Conservation (phyloP, 75 land plant species). For the Pinus tabuliformis region DNA sequence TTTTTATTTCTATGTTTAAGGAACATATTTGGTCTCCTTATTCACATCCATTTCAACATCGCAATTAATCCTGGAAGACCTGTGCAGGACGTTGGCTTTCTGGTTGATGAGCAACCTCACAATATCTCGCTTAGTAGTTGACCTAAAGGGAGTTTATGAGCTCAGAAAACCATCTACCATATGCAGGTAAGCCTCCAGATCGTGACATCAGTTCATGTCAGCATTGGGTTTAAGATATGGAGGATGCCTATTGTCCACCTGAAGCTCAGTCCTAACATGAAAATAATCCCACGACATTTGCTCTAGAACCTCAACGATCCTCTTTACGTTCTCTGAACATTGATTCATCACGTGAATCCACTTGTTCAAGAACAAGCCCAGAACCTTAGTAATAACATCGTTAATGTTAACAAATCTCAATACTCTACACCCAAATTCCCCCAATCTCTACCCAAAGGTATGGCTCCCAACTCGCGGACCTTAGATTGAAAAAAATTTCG, state of each 20-base stretch:
- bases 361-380: constrained; percentile 41
- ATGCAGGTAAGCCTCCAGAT: constrained; percentile 31
- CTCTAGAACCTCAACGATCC: constrained; percentile 13
- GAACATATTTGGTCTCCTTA: no score
- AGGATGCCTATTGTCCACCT: constrained; percentile 31
- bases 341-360: constrained; percentile 7
- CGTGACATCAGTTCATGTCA: constrained; percentile 15
- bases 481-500: constrained; percentile 56
- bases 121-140: constrained; percentile 12
- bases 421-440: constrained; percentile 45
- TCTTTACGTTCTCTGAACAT: neutral
- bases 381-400: constrained; percentile 58
- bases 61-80: no score
- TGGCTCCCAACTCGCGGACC: constrained; percentile 68
- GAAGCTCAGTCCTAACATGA: constrained; percentile 58
- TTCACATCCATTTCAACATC: no score
- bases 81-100: constrained; percentile 6
- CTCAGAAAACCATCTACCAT: constrained; percentile 55
- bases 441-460: constrained; percentile 37
- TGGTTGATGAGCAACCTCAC: constrained; percentile 10
- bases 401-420: constrained; percentile 61
- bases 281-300: constrained; percentile 33
- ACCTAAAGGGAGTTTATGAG: constrained; percentile 35
- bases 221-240: constrained; percentile 45
- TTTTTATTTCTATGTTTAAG: no score